These are phyloP conservation scores for Achaetomiella virescens DNA, from an alignment of 495 filamentous ascomycete genomes.

Conservation along the genomic window DNA sequence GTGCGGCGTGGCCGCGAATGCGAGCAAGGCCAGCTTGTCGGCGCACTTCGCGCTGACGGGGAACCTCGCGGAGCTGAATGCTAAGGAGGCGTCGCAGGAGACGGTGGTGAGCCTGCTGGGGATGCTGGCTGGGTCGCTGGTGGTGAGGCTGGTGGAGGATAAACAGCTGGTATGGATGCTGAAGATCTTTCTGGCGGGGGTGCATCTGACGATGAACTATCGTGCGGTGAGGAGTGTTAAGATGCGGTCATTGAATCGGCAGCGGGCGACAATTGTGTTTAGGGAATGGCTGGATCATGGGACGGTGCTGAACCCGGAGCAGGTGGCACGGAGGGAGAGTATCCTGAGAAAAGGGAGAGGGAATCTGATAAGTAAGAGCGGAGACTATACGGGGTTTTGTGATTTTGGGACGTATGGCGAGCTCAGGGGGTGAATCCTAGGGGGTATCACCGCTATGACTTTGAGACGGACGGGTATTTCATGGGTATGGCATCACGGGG, in stretches of 20 bases:
- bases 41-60: slow-evolving; percentile 85
- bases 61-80: slow-evolving; percentile 92
- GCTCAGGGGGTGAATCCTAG: slow-evolving; percentile 34
- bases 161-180: slow-evolving; percentile 68
- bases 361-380: slow-evolving; percentile 40
- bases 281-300: slow-evolving; percentile 50
- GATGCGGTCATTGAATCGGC: slow-evolving; percentile 81
- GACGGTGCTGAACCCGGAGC: slow-evolving; percentile 52
- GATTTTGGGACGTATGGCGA: slow-evolving; percentile 36
- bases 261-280: slow-evolving; percentile 77
- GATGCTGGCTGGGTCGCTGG: slow-evolving; percentile 78
- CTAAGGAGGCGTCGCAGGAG: slow-evolving; percentile 94
- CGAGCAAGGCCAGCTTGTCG: slow-evolving; percentile 83
- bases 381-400: slow-evolving; percentile 39
- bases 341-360: slow-evolving; percentile 59
- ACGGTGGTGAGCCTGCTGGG: slow-evolving; percentile 87
- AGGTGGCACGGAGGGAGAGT: slow-evolving; percentile 60
- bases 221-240: slow-evolving; percentile 74
- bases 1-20: slow-evolving; percentile 84
- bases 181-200: slow-evolving; percentile 61
- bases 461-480: slow-evolving; percentile 46
- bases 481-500: slow-evolving; percentile 45
- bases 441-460: slow-evolving; percentile 44
- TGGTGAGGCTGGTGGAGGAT: slow-evolving; percentile 69
- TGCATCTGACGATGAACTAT: slow-evolving; percentile 81